Conservation (phyloP, 2,329 filamentous ascomycete genomes). For the Ciborinia camelliae region DNA sequence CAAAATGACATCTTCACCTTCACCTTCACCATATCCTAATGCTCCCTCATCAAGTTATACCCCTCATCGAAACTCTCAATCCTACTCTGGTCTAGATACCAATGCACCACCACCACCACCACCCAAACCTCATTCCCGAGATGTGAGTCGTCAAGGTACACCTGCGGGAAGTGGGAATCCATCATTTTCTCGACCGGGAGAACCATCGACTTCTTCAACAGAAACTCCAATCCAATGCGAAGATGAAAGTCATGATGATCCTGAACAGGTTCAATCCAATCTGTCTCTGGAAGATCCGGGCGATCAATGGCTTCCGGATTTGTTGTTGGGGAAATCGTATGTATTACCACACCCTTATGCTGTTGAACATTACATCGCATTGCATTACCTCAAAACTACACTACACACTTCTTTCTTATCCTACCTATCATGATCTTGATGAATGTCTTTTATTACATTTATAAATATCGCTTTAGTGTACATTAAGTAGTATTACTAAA, state of each 20-base stretch:
- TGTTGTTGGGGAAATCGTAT: slow-evolving; percentile 79
- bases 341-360: slow-evolving; percentile 34
- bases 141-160: slow-evolving; percentile 63
- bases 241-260: slow-evolving; percentile 22
- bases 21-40: slow-evolving; percentile 22
- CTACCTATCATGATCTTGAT: not conserved
- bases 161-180: slow-evolving; percentile 45
- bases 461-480: not conserved
- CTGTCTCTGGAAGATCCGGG: slow-evolving; percentile 60
- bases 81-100: slow-evolving; percentile 41
- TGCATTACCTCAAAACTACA: too few relatives aligned
- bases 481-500: not conserved
- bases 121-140: slow-evolving; percentile 68
- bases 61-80: slow-evolving; percentile 32
- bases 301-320: slow-evolving; percentile 73
- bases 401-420: too few relatives aligned
- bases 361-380: not conserved
- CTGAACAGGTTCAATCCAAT: slow-evolving; percentile 37
- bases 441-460: not conserved
- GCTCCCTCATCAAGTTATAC: slow-evolving; percentile 25
- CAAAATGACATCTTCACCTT: slow-evolving; percentile 28
- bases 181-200: slow-evolving; percentile 34
- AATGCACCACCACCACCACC: slow-evolving; percentile 65
- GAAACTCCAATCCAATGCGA: slow-evolving; percentile 23
- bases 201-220: too few relatives aligned